Evolutionary conservation across 352 stramenopile genomes (phyloP).

Genomic region (Elongisporangium senticosum): DNA sequence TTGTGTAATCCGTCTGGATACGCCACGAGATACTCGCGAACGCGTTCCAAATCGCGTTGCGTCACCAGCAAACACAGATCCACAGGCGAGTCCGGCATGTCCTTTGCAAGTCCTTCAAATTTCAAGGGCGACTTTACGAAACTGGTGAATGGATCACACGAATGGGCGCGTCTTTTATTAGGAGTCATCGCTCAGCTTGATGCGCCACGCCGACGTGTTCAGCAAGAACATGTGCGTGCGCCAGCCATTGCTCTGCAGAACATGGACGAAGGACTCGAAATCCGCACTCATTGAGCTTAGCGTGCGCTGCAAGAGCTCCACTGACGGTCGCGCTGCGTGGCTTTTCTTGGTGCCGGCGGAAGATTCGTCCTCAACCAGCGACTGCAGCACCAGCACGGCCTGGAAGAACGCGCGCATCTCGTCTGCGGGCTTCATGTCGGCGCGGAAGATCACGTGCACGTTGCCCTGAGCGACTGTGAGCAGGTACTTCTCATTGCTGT

Average conservation of each 20-base stretch:
- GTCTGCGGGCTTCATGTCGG: constrained; percentile 40
- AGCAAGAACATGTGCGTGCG: constrained; percentile 70
- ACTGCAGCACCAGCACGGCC: constrained; percentile 47
- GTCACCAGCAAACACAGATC: constrained; percentile 59
- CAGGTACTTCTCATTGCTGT: constrained; percentile 57
- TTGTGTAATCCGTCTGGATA: constrained; percentile 30
- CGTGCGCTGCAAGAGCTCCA: constrained; percentile 34
- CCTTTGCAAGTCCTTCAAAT: not conserved
- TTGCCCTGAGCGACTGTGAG: constrained; percentile 26
- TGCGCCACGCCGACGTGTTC: constrained; percentile 57
- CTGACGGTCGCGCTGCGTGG: not conserved
- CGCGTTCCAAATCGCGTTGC: constrained; percentile 24
- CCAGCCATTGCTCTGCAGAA: constrained; percentile 56
- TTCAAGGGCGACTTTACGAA: not conserved
- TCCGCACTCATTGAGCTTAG: constrained; percentile 41
- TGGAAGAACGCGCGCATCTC: constrained; percentile 76
- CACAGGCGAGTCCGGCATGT: not conserved
- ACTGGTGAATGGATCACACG: not conserved
- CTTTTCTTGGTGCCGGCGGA: not conserved
- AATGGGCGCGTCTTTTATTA: constrained; percentile 10
- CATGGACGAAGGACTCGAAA: constrained; percentile 61
- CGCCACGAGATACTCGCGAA: constrained; percentile 26
- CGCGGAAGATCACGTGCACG: constrained; percentile 53
- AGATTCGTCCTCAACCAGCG: constrained; percentile 11
- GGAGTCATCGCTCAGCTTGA: constrained; percentile 43